Percentiles rank a stretch among this genome's conserved stretches.
Conservation (phyloP, 345 rosid species). For the Salix dunnii region DNA sequence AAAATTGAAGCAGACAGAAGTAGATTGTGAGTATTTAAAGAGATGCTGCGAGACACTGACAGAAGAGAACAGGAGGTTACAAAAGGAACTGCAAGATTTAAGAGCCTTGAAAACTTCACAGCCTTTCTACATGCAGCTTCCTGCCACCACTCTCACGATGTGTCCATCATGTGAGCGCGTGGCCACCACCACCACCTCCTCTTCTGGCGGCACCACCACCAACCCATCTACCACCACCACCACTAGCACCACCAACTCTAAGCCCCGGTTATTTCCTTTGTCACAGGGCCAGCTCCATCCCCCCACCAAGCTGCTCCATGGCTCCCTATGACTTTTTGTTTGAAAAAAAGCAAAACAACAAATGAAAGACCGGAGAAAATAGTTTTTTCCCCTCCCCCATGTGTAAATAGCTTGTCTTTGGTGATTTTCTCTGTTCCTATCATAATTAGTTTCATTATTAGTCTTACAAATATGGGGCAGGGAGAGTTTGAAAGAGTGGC, state of each 20-base stretch:
- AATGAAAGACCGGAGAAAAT: background rate
- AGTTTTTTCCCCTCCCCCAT: background rate
- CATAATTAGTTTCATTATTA: background rate
- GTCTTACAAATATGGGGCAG: background rate
- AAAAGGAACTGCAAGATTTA: constrained; percentile 75
- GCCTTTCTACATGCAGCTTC: constrained; percentile 92
- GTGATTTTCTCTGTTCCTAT: background rate
- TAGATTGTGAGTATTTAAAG: constrained; percentile 88
- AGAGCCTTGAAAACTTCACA: constrained; percentile 78
- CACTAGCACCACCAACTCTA: constrained; percentile 6
- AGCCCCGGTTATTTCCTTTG: constrained; percentile 32
- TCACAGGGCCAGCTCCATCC: constrained; percentile 27
- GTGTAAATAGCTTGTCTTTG: constrained; percentile 15
- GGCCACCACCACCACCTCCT: constrained; percentile 50
- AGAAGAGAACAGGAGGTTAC: constrained; percentile 87
- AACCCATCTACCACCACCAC: background rate
- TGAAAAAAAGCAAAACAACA: background rate
- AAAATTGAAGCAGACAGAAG: constrained; percentile 92
- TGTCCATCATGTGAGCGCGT: constrained; percentile 98
- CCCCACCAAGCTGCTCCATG: constrained; percentile 34
- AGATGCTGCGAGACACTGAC: constrained; percentile 81
- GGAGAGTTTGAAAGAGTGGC: constrained; percentile 11
- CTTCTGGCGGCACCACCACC: constrained; percentile 23
- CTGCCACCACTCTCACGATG: constrained; percentile 99
- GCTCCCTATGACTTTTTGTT: background rate